These are phyloP conservation scores for Jackrogersella minutella DNA, from an alignment of 495 filamentous ascomycete species.

Conservation along the genomic window DNA sequence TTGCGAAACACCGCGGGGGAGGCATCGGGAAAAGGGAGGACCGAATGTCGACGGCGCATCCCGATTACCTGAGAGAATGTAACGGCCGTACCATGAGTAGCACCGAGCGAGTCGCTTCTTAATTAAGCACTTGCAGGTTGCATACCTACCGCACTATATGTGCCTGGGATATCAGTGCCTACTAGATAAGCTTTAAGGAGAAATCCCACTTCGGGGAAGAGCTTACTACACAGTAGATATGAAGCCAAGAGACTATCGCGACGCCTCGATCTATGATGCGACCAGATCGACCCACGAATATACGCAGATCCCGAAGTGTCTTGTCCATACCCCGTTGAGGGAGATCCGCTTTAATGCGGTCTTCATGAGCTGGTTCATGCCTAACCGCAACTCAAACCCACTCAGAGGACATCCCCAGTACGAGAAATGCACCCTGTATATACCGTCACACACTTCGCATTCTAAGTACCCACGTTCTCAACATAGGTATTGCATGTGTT, in stretches of 20 bases:
- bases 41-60: not conserved
- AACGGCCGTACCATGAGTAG: slow-evolving; percentile 26
- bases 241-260: slow-evolving; percentile 3
- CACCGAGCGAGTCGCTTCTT: slow-evolving; percentile 6
- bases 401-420: not conserved
- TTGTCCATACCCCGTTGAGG: not conserved
- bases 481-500: slow-evolving; percentile 3
- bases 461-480: not conserved
- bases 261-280: slow-evolving; percentile 1
- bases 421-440: not conserved
- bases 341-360: slow-evolving; percentile 23
- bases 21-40: not conserved
- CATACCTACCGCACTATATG: slow-evolving; percentile 9
- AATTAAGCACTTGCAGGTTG: slow-evolving; percentile 9
- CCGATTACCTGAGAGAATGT: slow-evolving; percentile 11
- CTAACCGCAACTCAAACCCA: slow-evolving; percentile 12
- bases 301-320: slow-evolving; percentile 8
- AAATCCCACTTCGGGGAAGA: not conserved
- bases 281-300: slow-evolving; percentile 4
- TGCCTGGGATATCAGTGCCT: not conserved
- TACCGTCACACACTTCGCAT: not conserved
- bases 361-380: slow-evolving; percentile 19
- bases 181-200: not conserved
- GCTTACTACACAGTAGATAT: slow-evolving; percentile 22
- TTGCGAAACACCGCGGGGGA: not conserved